Percentiles rank a stretch among this genome's conserved stretches.
Evolutionary conservation across 805 yeast genomes (phyloP).

Genomic region (Metschnikowia noctiluminum): DNA sequence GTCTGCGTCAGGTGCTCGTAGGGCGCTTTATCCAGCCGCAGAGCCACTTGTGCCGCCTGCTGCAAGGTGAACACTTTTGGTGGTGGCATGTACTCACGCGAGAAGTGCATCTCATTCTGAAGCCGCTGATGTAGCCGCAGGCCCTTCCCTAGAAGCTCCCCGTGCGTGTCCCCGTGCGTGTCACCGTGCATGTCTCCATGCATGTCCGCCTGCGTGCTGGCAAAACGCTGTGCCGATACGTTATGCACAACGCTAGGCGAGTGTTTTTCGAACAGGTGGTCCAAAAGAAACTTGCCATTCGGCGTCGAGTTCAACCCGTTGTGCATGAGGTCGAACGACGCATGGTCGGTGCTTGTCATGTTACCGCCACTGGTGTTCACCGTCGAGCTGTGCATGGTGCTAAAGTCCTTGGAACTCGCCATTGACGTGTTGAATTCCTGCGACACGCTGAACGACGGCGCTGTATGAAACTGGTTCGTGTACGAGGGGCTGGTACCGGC

Average conservation of each 20-base stretch:
- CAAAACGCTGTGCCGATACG: constrained; percentile 1
- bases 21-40: background rate
- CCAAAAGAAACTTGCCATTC: constrained; percentile 37
- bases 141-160: background rate
- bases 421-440: constrained; percentile 20
- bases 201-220: background rate
- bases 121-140: background rate
- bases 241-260: constrained; percentile 18
- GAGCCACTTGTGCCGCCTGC: constrained; percentile 12
- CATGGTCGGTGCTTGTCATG: constrained; percentile 38
- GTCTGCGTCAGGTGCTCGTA: background rate
- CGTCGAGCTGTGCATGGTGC: constrained; percentile 25
- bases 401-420: constrained; percentile 28
- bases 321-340: constrained; percentile 35
- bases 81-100: constrained; percentile 26
- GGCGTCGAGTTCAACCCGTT: constrained; percentile 39
- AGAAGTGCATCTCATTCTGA: background rate
- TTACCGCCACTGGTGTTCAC: constrained; percentile 29
- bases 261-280: constrained; percentile 37
- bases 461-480: constrained; percentile 1
- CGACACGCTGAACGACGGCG: constrained; percentile 7
- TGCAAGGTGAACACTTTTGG: constrained; percentile 20
- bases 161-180: background rate
- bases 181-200: too few relatives aligned
- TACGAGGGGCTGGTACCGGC: background rate